phyloP scores from a whole-genome alignment of 2,329 filamentous ascomycete species.

The Exophiala sp. region DNA sequence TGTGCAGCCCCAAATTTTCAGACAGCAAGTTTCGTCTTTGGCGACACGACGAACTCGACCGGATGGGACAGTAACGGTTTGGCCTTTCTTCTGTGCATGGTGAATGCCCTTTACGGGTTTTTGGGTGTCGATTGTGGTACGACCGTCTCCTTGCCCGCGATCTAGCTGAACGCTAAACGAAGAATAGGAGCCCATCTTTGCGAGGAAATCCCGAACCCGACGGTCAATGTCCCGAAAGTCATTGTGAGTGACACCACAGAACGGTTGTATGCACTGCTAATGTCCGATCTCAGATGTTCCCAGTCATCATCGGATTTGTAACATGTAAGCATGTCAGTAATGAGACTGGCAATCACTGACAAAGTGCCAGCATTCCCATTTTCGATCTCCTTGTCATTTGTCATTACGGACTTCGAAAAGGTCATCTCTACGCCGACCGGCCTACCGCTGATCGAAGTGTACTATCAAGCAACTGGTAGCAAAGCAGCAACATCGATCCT shows the following conservation, averaged over 20 bases:
- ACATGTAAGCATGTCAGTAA: conserved; percentile 7
- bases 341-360: background rate
- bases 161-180: no score
- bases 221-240: conserved; percentile 36
- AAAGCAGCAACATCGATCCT: conserved; percentile 45
- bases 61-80: conserved; percentile 33
- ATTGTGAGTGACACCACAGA: conserved; percentile 16
- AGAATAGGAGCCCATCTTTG: conserved; percentile 4
- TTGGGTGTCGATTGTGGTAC: conserved; percentile 9
- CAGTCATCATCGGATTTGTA: conserved; percentile 37
- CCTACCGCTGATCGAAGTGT: conserved; percentile 51
- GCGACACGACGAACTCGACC: conserved; percentile 37
- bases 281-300: conserved; percentile 3
- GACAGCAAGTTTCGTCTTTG: conserved; percentile 31
- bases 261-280: background rate
- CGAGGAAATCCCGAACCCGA: conserved; percentile 22
- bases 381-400: conserved; percentile 35
- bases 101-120: conserved; percentile 16
- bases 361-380: conserved; percentile 27
- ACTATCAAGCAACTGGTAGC: conserved; percentile 45
- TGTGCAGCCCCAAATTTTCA: conserved; percentile 1
- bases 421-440: conserved; percentile 42
- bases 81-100: conserved; percentile 28
- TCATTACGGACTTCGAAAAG: conserved; percentile 38
- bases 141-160: no score